Evolutionary conservation across 163 green algal species (phyloP).

Genomic region (Picocystis sp.): DNA sequence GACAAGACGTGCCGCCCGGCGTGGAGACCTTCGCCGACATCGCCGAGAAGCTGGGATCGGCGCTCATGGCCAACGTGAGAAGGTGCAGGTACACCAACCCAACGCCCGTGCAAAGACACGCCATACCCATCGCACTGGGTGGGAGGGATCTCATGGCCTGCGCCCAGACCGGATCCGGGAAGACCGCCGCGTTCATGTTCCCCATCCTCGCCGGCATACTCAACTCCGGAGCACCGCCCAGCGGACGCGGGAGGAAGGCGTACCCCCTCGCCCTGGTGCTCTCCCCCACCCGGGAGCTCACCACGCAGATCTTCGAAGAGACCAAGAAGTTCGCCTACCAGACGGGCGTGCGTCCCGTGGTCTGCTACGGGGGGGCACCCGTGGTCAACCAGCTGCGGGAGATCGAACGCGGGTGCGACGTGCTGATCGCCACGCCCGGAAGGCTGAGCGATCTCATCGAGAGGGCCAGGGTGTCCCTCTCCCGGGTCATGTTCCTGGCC

Average conservation of each 20-base stretch:
- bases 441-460: conserved; percentile 57
- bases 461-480: conserved; percentile 39
- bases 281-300: conserved; percentile 88
- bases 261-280: conserved; percentile 69
- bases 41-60: conserved; percentile 43
- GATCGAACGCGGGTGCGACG: conserved; percentile 23
- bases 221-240: conserved; percentile 32
- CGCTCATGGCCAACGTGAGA: conserved; percentile 62
- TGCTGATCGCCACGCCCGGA: conserved; percentile 27
- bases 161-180: conserved; percentile 83
- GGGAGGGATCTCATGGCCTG: conserved; percentile 80
- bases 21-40: conserved; percentile 75
- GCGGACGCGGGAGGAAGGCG: conserved; percentile 19
- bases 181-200: conserved; percentile 94
- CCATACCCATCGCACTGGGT: conserved; percentile 37
- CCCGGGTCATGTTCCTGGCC: conserved; percentile 55
- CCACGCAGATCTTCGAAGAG: conserved; percentile 85
- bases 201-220: conserved; percentile 62
- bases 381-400: no score
- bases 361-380: conserved; percentile 54
- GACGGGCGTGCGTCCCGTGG: conserved; percentile 55
- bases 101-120: conserved; percentile 61
- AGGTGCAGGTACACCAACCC: conserved; percentile 32
- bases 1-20: conserved; percentile 53
- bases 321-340: conserved; percentile 74